Evolutionary conservation across 2,329 filamentous ascomycete species (phyloP), one percentile per base, ranked within the genome.

Genomic region (Colletotrichum agaves): DNA sequence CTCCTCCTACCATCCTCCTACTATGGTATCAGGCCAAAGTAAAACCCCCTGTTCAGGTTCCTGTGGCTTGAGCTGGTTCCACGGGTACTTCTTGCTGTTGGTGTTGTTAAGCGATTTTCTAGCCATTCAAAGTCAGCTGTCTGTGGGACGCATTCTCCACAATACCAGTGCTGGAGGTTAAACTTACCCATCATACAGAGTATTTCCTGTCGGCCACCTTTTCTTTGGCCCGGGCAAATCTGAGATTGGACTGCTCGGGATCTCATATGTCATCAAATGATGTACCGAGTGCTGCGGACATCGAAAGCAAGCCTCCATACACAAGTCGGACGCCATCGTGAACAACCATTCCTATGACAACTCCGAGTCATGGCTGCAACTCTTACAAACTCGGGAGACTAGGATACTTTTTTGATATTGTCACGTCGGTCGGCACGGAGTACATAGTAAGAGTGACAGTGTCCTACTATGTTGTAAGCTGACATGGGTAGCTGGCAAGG

Each of bases 1-100:
- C 63, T 49, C 61, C 64, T 64, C 60, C n/a, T 39, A 41, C 44
- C 31, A 15, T 59, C 64, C 64, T 64, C 31, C 64, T 11, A n/a
- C n/a, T n/a, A n/a, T n/a, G n/a, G n/a, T n/a, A n/a, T n/a, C n/a
- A n/a, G n/a, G n/a, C n/a, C n/a, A n/a, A n/a, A n/a, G n/a, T n/a
- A n/a, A n/a, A n/a, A n/a, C n/a, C n/a, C n/a, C n/a, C n/a, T n/a
- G n/a, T n/a, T n/a, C n/a, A n/a, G n/a, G n/a, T n/a, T n/a, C n/a
- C n/a, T n/a, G n/a, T n/a, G n/a, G n/a, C n/a, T n/a, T n/a, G n/a
- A n/a, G n/a, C n/a, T n/a, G n/a, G n/a, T n/a, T n/a, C n/a, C n/a
- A n/a, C n/a, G n/a, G n/a, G n/a, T n/a, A n/a, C n/a, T n/a, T n/a
- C n/a, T n/a, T n/a, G n/a, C n/a, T n/a, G n/a, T n/a, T n/a, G n/a